Evolutionary conservation across 495 filamentous ascomycete species (phyloP), one percentile per base, ranked within the genome.

Genomic region (Penicillium bialowiezense): DNA sequence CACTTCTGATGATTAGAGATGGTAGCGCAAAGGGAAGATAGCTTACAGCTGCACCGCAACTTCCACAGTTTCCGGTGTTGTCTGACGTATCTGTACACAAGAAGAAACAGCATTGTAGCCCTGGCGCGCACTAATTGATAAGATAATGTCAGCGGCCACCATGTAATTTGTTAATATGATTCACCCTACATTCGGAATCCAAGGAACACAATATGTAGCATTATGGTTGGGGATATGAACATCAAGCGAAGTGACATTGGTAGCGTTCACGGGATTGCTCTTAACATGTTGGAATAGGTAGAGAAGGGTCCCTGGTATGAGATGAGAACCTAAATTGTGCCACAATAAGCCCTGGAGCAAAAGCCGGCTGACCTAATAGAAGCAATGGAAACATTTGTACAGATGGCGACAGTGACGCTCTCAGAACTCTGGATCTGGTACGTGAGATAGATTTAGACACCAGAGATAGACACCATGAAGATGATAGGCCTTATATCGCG

Each of bases 71-170:
- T 3, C 36, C 23, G 10, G 41, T 23, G 21, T 35, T 51, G 2
- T 51, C 32, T 13, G 28, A 17, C 9, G 52, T 50, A 9, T 62
- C 32, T 6, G 46, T 50, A 13, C 58, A 62, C 18, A 32, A 24
- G n/a, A 48, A 53, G 43, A 55, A 55, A 46, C 58, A 62, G 18
- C 58, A 62, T 43, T 45, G 38, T 40, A 41, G 5, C 18, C 43
- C 42, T 3, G 18, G 29, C 10, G 48, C 45, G 33, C 58, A 62
- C 58, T 62, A 41, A 7, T 4, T 7, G 1, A 35, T 2, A 5
- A 15, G 12, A 19, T 13, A 19, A 2, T 7, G 2, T 32, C 4
- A 29, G 9, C 6, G 18, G 9, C 21, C 14, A 32, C 10, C 29
- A 32, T 32, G 12, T 32, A 3, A 32, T 7, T 32, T 8, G 41